A percentile compares a stretch with the other conserved stretches of the same genome.
phyloP scores from a whole-genome alignment of 192 early-diverging fungal species.

The Gryganskiella cystojenkinii region DNA sequence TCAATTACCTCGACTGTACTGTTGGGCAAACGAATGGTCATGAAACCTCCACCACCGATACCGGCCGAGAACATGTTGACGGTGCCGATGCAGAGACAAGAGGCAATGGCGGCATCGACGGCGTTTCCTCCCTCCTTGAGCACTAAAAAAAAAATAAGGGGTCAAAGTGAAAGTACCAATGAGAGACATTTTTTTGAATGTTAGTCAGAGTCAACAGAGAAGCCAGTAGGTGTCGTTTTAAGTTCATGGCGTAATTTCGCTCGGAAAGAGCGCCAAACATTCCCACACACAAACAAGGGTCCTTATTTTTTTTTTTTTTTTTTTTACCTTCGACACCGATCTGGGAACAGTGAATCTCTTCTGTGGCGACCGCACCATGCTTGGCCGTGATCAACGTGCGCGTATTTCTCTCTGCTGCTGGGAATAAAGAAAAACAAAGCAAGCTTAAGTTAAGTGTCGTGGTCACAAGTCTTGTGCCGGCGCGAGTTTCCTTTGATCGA shows the following conservation, averaged over 20 bases:
- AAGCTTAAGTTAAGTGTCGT: too few species aligned
- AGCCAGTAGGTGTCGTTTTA: neutral
- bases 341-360: slow-evolving; percentile 74
- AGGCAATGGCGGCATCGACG: slow-evolving; percentile 89
- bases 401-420: slow-evolving; percentile 21
- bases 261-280: neutral
- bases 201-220: too few species aligned
- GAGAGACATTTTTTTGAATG: neutral
- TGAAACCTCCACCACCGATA: slow-evolving; percentile 96
- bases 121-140: slow-evolving; percentile 90
- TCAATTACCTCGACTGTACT: slow-evolving; percentile 78
- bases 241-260: slow-evolving; percentile 16
- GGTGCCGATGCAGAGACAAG: slow-evolving; percentile 88
- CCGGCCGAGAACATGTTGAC: slow-evolving; percentile 90
- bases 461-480: too few species aligned
- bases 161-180: neutral
- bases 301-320: too few species aligned
- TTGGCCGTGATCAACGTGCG: slow-evolving; percentile 54
- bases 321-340: slow-evolving; percentile 70
- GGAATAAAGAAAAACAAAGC: neutral
- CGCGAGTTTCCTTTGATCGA: neutral
- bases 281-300: neutral
- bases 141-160: slow-evolving; percentile 36
- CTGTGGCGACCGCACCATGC: slow-evolving; percentile 75
- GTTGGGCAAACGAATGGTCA: slow-evolving; percentile 77